Evolutionary conservation across 139 green algal species (phyloP).

Genomic region (Coelastrella sp.): DNA sequence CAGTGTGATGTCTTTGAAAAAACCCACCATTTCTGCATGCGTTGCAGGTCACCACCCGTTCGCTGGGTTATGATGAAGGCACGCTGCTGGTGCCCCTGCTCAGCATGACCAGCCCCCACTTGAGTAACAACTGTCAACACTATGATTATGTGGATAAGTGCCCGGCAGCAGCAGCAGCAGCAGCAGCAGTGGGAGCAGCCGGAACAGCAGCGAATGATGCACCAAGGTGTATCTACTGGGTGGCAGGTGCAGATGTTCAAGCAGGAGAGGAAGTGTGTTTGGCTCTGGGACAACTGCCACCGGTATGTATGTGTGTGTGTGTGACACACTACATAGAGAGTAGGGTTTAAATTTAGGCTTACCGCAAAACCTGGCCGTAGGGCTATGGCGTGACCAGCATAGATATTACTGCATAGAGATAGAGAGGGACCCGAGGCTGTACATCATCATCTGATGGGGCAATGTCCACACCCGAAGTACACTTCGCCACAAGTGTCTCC

Average conservation of each 20-base stretch:
- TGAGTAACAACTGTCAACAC: neutral
- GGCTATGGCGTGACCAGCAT: too few species aligned
- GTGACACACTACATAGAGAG: too few species aligned
- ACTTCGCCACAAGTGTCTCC: too few species aligned
- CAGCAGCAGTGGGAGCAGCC: too few species aligned
- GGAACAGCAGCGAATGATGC: neutral
- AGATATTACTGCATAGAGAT: too few species aligned
- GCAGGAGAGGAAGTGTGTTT: slow-evolving; percentile 4
- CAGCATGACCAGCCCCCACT: neutral
- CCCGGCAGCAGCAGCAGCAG: neutral
- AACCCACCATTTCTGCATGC: neutral
- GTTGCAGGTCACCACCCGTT: neutral
- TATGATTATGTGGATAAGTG: neutral
- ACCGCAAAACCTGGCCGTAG: neutral
- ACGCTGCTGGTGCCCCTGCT: neutral
- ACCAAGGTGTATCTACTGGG: slow-evolving; percentile 5
- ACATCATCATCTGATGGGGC: too few species aligned
- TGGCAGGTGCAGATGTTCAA: slow-evolving; percentile 21
- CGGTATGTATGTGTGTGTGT: neutral
- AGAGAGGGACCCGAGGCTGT: too few species aligned
- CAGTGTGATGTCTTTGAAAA: neutral
- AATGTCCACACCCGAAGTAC: too few species aligned
- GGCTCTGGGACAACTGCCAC: slow-evolving; percentile 3
- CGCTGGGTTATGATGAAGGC: neutral
- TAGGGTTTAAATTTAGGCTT: too few species aligned